A percentile compares a stretch with the other conserved stretches of the same genome.
Conservation (phyloP, 129 eudicot species). For the Mikania micrantha region DNA sequence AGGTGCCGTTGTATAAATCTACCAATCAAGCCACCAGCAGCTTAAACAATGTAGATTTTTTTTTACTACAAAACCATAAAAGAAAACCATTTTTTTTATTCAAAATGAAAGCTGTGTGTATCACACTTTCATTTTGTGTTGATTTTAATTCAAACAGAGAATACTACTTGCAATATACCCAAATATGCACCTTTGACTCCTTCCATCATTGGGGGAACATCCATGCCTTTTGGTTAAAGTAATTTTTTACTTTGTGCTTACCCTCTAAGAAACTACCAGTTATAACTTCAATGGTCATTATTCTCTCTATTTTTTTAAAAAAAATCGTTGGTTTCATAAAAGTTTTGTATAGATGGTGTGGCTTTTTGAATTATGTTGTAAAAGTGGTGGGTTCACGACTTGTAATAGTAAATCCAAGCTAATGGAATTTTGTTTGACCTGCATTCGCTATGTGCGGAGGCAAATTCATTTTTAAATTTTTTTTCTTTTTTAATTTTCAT, state of each 20-base stretch:
- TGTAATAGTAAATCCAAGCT: too few relatives aligned
- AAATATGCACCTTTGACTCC: slow-evolving; percentile 91
- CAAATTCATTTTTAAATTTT: too few relatives aligned
- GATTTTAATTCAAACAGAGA: slow-evolving; percentile 1
- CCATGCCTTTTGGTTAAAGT: slow-evolving; percentile 81
- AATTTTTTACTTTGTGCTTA: slow-evolving; percentile 75
- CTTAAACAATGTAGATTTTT: slow-evolving; percentile 33
- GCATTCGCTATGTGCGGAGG: too few relatives aligned
- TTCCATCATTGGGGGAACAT: slow-evolving; percentile 95
- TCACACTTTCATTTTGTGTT: not conserved
- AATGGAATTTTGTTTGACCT: too few relatives aligned
- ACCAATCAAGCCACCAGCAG: slow-evolving; percentile 92
- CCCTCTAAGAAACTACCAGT: slow-evolving; percentile 66
- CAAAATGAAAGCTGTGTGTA: not conserved
- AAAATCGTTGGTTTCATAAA: not conserved
- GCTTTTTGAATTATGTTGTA: too few relatives aligned
- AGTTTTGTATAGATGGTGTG: not conserved
- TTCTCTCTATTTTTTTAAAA: not conserved
- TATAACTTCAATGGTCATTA: slow-evolving; percentile 6
- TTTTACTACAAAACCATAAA: not conserved
- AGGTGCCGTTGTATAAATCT: slow-evolving; percentile 82
- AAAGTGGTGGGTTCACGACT: too few relatives aligned
- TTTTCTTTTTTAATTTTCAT: too few relatives aligned
- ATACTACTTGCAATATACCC: slow-evolving; percentile 66
- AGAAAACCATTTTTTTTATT: not conserved